Evolutionary conservation across 1,284 basidiomycete species (phyloP).

Genomic region (Amylostereum chailletii): DNA sequence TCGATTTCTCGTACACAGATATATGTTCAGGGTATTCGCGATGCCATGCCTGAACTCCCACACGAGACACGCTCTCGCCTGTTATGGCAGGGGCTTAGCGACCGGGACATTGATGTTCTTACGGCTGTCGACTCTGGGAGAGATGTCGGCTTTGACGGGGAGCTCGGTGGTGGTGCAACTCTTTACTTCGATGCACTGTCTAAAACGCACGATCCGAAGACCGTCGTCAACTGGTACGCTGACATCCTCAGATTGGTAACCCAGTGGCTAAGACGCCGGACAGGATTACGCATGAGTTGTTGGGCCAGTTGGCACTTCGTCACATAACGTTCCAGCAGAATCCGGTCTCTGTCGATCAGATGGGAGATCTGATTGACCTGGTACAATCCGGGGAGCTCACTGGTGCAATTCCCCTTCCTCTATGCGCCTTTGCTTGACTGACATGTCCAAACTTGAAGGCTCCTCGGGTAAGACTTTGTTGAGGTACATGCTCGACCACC

Average conservation of each 20-base stretch:
- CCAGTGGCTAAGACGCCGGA: background rate
- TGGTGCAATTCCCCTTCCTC: constrained; percentile 29
- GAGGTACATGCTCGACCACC: constrained; percentile 48
- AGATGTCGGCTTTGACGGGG: constrained; percentile 56
- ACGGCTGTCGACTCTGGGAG: constrained; percentile 61
- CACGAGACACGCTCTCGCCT: constrained; percentile 58
- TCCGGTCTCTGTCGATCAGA: constrained; percentile 47
- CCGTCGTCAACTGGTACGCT: constrained; percentile 77
- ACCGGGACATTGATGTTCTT: constrained; percentile 68
- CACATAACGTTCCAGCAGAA: constrained; percentile 56
- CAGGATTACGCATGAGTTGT: constrained; percentile 83
- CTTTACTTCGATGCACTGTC: constrained; percentile 71
- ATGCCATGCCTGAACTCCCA: constrained; percentile 73
- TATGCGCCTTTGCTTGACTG: constrained; percentile 5
- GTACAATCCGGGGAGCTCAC: constrained; percentile 65
- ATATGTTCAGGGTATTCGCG: constrained; percentile 49
- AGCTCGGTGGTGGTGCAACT: constrained; percentile 43
- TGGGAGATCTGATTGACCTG: constrained; percentile 75
- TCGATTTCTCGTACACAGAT: constrained; percentile 28
- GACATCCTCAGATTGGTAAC: background rate
- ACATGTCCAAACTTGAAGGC: constrained; percentile 28
- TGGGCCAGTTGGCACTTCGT: constrained; percentile 65
- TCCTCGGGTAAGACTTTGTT: constrained; percentile 68
- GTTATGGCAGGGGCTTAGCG: constrained; percentile 39
- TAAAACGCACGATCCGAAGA: constrained; percentile 50